Evolutionary conservation across 1,284 basidiomycete species (phyloP), one percentile per base, ranked within the genome.

Genomic region (Coniophora puteana): DNA sequence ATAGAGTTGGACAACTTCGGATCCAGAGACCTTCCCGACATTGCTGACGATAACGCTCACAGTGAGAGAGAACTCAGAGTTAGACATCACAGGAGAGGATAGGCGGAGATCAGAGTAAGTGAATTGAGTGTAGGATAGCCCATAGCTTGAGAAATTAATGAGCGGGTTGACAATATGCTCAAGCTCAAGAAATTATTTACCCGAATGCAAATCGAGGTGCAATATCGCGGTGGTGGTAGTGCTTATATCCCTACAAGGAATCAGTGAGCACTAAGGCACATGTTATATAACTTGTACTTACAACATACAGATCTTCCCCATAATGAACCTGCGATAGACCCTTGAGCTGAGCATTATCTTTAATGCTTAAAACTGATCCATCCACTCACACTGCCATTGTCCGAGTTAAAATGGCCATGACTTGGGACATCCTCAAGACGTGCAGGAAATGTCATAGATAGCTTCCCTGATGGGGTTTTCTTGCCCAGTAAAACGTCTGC

Each of bases 111-210:
- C 62, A 3, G 74, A 73, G 43, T 83, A 70, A n/a, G 64, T 58
- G 66, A 93, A 93, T 0, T 75, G 78, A 6, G 89, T 89, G 65
- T 92, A 93, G 0, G 85, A 89, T 14, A 93, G 74, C 12, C 91
- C 92, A 54, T 83, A 77, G 6, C 86, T 89, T 35, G 3, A 33
- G 55, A 23, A 17, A 11, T 13, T 23, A n/a, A n/a, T 21, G 18
- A 20, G 40, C 22, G 44, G 37, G 28, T 44, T 8, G 38, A 40
- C 17, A 31, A 16, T 13, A 8, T 34, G 12, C 4, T 28, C 17
- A n/a, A 26, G 13, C 11, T 25, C 16, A n/a, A 23, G 6, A 28
- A 20, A 43, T 1, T 33, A 43, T 72, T 53, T 61, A 86, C 75
- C 89, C 89, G 58, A 91, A 92, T 21, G 85, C 72, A 63, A 83